A percentile compares a stretch with the other conserved stretches of the same genome.
These are phyloP conservation scores for Acanthamoeba lenticulata DNA, from an alignment of 208 protist genomes.

Conservation along the genomic window DNA sequence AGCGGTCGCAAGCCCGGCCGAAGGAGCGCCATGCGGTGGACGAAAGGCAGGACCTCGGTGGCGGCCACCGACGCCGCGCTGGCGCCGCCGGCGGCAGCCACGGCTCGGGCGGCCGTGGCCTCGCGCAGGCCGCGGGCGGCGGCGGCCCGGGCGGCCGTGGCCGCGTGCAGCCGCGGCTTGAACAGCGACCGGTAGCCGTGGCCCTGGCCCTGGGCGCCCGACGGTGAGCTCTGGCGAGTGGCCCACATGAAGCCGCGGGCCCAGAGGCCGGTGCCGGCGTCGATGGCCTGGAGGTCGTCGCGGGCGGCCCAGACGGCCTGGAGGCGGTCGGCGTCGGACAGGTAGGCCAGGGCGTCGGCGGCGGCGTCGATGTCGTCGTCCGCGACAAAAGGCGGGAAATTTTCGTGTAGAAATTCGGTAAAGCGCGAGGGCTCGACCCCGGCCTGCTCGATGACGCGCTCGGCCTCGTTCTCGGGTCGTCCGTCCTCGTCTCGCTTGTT, in stretches of 20 bases:
- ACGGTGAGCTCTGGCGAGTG: too few relatives aligned
- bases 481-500: background rate
- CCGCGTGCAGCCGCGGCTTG: background rate
- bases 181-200: background rate
- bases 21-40: background rate
- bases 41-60: conserved; percentile 23
- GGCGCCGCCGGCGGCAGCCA: too few relatives aligned
- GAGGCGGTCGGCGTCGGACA: conserved; percentile 21
- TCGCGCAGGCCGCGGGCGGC: background rate
- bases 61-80: background rate
- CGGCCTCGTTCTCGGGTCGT: background rate
- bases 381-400: background rate
- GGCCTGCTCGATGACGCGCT: conserved; percentile 26
- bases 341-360: background rate
- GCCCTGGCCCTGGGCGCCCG: background rate
- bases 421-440: background rate
- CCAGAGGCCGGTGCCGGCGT: background rate
- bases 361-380: background rate
- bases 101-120: background rate
- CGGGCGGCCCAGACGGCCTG: background rate
- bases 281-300: background rate
- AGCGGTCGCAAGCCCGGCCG: background rate
- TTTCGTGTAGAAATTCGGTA: conserved; percentile 50
- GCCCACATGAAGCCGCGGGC: background rate
- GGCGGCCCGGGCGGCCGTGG: background rate